Percentiles rank a stretch among this genome's conserved stretches.
These are phyloP conservation scores for Biscutella laevigata DNA, from an alignment of 441 rosid genomes.

Conservation along the genomic window DNA sequence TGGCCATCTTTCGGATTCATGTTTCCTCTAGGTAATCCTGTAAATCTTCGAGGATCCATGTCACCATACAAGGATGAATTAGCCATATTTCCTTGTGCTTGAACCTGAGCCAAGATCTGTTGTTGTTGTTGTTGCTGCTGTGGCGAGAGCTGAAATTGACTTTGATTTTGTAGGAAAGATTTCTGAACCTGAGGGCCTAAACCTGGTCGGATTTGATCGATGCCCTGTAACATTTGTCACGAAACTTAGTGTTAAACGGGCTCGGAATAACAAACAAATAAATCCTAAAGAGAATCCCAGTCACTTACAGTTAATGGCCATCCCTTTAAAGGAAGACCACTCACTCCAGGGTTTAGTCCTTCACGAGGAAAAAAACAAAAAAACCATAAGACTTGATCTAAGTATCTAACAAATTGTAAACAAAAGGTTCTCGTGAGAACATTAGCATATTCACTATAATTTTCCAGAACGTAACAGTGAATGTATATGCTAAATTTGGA, in stretches of 20 bases:
- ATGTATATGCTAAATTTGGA: background rate
- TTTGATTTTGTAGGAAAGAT: conserved; percentile 44
- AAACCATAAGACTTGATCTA: conserved; percentile 17
- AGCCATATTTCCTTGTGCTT: conserved; percentile 53
- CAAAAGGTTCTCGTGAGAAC: background rate
- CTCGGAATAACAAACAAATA: conserved; percentile 6
- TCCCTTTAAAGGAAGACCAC: conserved; percentile 56
- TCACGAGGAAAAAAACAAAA: conserved; percentile 23
- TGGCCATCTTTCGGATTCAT: conserved; percentile 58
- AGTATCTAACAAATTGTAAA: conserved; percentile 11
- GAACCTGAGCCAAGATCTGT: conserved; percentile 54
- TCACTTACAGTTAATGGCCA: conserved; percentile 69
- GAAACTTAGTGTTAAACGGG: conserved; percentile 11
- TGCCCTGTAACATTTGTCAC: conserved; percentile 39
- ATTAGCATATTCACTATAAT: background rate
- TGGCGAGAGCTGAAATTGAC: conserved; percentile 53
- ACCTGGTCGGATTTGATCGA: conserved; percentile 54
- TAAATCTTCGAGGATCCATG: conserved; percentile 56
- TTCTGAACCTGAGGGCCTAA: conserved; percentile 54
- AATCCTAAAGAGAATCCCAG: conserved; percentile 1
- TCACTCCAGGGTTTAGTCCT: conserved; percentile 63
- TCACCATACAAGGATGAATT: conserved; percentile 49
- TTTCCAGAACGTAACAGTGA: background rate
- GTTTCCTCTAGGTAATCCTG: conserved; percentile 50
- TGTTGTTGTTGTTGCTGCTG: conserved; percentile 54